These are phyloP conservation scores for Lasiosphaeria miniovina DNA, from an alignment of 495 filamentous ascomycete genomes.

Conservation along the genomic window DNA sequence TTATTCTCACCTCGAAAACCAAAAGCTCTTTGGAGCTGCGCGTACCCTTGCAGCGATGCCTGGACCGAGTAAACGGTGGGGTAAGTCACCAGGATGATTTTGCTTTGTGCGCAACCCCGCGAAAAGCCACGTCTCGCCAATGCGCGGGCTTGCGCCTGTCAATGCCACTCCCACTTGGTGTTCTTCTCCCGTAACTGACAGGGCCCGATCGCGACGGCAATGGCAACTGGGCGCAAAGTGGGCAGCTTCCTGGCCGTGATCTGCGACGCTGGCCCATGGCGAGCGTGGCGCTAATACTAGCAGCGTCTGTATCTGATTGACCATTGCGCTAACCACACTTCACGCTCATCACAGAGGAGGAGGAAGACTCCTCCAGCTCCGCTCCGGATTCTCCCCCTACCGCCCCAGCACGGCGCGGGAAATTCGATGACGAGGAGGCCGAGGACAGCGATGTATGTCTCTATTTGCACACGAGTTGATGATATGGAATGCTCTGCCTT, in stretches of 20 bases:
- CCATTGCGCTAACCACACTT: constrained; percentile 33
- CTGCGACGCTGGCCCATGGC: neutral
- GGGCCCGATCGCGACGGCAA: neutral
- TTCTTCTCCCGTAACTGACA: neutral
- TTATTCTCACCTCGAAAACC: neutral
- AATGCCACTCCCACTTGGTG: too few species aligned
- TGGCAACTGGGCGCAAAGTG: neutral
- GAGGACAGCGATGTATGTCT: constrained; percentile 76
- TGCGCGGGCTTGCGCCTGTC: too few species aligned
- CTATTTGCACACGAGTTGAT: neutral
- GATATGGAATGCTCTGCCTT: neutral
- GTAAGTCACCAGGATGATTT: constrained; percentile 27
- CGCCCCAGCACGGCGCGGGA: constrained; percentile 50
- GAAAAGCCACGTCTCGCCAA: constrained; percentile 13
- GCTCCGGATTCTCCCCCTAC: constrained; percentile 58
- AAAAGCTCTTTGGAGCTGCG: constrained; percentile 7
- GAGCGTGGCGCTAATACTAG: constrained; percentile 1
- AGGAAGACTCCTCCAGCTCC: constrained; percentile 64
- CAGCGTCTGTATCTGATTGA: too few species aligned
- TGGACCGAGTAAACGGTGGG: constrained; percentile 32
- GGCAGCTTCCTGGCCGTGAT: too few species aligned
- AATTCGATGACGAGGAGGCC: constrained; percentile 92
- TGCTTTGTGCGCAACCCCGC: constrained; percentile 22
- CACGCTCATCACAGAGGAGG: constrained; percentile 50
- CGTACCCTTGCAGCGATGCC: constrained; percentile 23